Percentiles rank a stretch among this genome's conserved stretches.
Conservation (phyloP, 1,284 basidiomycete genomes). For the Rhodotorula sp. region DNA sequence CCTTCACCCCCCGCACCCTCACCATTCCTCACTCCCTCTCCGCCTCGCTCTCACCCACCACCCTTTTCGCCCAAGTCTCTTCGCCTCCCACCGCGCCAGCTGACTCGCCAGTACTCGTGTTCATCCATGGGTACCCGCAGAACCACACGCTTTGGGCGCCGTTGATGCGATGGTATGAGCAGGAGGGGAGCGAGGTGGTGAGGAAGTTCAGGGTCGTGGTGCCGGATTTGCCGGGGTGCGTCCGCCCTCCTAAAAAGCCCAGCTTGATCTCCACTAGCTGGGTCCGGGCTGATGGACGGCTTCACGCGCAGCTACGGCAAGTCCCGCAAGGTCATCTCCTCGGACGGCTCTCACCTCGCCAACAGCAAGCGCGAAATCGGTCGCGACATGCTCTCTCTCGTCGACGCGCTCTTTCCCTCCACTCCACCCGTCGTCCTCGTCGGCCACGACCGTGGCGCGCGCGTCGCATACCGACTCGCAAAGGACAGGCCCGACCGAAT, state of each 20-base stretch:
- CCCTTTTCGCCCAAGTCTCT: not conserved
- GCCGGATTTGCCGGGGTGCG: slow-evolving; percentile 45
- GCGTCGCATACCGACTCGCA: slow-evolving; percentile 45
- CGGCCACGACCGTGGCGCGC: slow-evolving; percentile 46
- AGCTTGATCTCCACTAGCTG: not conserved
- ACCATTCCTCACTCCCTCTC: not conserved
- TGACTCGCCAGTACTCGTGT: slow-evolving; percentile 30
- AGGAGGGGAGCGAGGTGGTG: slow-evolving; percentile 1
- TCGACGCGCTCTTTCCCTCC: slow-evolving; percentile 32
- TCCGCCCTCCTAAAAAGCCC: not conserved
- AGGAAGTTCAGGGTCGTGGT: slow-evolving; percentile 40
- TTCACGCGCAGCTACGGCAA: slow-evolving; percentile 39
- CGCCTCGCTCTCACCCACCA: not conserved
- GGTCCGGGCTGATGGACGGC: no score
- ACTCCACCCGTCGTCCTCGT: slow-evolving; percentile 35
- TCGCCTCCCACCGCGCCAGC: not conserved
- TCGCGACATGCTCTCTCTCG: slow-evolving; percentile 8
- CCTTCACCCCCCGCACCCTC: not conserved
- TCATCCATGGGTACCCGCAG: slow-evolving; percentile 47
- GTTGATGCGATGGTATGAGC: slow-evolving; percentile 32
- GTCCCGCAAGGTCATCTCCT: slow-evolving; percentile 40
- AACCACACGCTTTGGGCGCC: slow-evolving; percentile 43
- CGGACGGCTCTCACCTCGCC: slow-evolving; percentile 38
- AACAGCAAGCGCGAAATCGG: slow-evolving; percentile 45
- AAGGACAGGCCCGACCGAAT: slow-evolving; percentile 42